Conservation (phyloP, 176 grass and related monocot genomes). For the Triticum monococcum region DNA sequence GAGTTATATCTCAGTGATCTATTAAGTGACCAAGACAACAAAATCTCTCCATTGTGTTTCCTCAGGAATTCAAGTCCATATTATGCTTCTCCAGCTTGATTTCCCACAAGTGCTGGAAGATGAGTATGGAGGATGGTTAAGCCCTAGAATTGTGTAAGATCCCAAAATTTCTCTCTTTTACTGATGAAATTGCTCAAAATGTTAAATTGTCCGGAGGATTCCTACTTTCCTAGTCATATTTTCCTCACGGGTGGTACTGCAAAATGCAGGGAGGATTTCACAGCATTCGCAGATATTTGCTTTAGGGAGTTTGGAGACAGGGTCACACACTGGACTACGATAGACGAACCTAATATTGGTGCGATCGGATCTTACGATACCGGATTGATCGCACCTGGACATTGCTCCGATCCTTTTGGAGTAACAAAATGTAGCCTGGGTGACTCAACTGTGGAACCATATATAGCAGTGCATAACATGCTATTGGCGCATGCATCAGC, state of each 20-base stretch:
- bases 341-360: slow-evolving; percentile 10
- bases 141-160: slow-evolving; percentile 52
- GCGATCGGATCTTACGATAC: slow-evolving; percentile 17
- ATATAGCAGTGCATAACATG: slow-evolving; percentile 50
- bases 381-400: slow-evolving; percentile 26
- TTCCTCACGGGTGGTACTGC: background rate
- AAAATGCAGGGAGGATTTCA: slow-evolving; percentile 45
- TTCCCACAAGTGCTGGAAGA: slow-evolving; percentile 65
- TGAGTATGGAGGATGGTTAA: slow-evolving; percentile 50
- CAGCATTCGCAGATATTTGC: slow-evolving; percentile 43
- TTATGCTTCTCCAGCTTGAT: slow-evolving; percentile 68
- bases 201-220: background rate
- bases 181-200: background rate
- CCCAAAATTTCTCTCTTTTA: background rate
- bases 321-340: slow-evolving; percentile 40
- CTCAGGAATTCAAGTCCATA: slow-evolving; percentile 64
- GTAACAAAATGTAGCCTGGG: slow-evolving; percentile 37
- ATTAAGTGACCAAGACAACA: background rate
- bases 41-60: background rate
- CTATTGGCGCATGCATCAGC: slow-evolving; percentile 47
- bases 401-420: slow-evolving; percentile 63
- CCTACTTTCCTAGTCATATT: background rate
- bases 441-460: slow-evolving; percentile 54
- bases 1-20: background rate
- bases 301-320: slow-evolving; percentile 50